phyloP scores from a whole-genome alignment of 352 stramenopile species.

The Blastocystis sp. region DNA sequence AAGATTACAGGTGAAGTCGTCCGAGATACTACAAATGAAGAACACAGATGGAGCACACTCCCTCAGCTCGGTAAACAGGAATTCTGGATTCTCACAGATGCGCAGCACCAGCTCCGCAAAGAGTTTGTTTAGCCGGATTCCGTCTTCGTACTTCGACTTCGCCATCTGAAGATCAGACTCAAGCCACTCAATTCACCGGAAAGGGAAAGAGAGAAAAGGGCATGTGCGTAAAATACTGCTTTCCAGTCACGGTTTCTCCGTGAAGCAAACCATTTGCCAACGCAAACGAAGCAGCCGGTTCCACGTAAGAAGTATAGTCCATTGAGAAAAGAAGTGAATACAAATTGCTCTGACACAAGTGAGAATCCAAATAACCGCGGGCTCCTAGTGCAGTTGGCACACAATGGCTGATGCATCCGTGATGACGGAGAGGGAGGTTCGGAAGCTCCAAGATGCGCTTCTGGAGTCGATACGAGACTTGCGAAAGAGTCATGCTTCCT shows the following conservation, averaged over 20 bases:
- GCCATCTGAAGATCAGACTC: neutral
- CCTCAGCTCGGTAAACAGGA: constrained; percentile 14
- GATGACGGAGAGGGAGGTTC: neutral
- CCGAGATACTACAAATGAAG: constrained; percentile 56
- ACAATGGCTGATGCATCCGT: neutral
- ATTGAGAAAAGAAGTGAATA: neutral
- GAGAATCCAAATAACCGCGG: neutral
- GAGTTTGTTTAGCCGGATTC: neutral
- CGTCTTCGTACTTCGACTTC: neutral
- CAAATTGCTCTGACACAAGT: neutral
- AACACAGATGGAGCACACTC: neutral
- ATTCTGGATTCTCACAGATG: constrained; percentile 11
- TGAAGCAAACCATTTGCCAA: constrained; percentile 52
- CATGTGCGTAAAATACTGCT: constrained; percentile 50
- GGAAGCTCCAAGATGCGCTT: neutral
- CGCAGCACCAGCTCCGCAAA: neutral
- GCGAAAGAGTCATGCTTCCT: neutral
- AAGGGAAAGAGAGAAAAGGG: constrained; percentile 43
- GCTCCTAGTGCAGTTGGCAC: neutral
- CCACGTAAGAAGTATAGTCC: neutral
- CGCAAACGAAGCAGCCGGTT: constrained; percentile 28
- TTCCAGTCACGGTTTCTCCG: neutral
- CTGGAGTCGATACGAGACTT: neutral
- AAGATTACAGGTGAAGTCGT: constrained; percentile 73
- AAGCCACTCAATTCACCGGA: neutral